A percentile compares a stretch with the other conserved stretches of the same genome.
These are phyloP conservation scores for Citrullus colocynthis DNA, from an alignment of 306 rosid genomes.

Conservation along the genomic window DNA sequence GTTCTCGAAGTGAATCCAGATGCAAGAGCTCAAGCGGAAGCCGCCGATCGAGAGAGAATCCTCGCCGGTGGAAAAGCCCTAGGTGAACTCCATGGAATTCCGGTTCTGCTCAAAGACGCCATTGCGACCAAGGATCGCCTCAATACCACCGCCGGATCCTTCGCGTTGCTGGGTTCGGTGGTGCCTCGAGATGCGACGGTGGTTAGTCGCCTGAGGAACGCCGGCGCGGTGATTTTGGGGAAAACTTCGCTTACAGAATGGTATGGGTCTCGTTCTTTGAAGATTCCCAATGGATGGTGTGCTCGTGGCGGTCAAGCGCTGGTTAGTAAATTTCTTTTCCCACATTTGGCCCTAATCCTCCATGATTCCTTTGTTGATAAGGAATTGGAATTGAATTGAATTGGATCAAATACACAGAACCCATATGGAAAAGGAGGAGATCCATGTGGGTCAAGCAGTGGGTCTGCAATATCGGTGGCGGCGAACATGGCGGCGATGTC, in stretches of 20 bases:
- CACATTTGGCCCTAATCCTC: no score
- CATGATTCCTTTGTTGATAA: no score
- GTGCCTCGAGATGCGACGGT: constrained; percentile 51
- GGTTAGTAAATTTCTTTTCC: constrained; percentile 15
- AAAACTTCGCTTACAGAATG: constrained; percentile 44
- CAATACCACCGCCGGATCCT: constrained; percentile 51
- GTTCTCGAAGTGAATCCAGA: constrained; percentile 65
- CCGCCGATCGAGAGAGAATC: constrained; percentile 38
- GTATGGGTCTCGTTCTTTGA: constrained; percentile 24
- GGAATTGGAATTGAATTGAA: neutral
- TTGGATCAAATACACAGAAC: constrained; percentile 21
- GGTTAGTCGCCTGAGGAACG: constrained; percentile 31
- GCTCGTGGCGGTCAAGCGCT: constrained; percentile 40
- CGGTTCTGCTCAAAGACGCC: constrained; percentile 48
- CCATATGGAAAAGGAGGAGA: constrained; percentile 31
- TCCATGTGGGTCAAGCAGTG: constrained; percentile 63
- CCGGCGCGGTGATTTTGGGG: constrained; percentile 51
- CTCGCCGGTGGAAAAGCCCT: neutral
- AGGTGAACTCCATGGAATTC: constrained; percentile 41
- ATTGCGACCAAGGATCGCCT: constrained; percentile 39
- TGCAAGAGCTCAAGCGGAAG: constrained; percentile 41
- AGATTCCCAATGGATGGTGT: constrained; percentile 27
- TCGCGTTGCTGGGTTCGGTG: constrained; percentile 43
- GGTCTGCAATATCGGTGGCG: constrained; percentile 51
- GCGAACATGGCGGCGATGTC: constrained; percentile 51